phyloP scores from a whole-genome alignment of 495 filamentous ascomycete genomes.

The Lindgomyces ingoldianus region DNA sequence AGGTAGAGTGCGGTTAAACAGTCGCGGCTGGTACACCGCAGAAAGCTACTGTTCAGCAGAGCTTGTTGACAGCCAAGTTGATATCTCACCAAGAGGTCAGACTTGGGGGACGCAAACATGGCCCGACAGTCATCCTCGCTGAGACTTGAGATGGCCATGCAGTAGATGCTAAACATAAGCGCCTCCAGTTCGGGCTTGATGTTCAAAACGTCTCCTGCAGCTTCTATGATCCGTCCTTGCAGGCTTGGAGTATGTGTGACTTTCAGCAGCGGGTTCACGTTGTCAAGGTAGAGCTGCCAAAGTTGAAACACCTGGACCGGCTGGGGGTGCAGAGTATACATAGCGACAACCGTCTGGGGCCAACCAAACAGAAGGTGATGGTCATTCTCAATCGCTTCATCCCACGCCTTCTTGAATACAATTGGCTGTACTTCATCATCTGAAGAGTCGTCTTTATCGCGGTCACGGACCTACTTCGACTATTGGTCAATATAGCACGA shows the following conservation, averaged over 20 bases:
- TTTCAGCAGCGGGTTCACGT: constrained; percentile 40
- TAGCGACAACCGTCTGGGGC: constrained; percentile 44
- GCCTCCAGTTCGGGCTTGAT: constrained; percentile 45
- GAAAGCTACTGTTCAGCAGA: constrained; percentile 50
- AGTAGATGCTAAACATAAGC: constrained; percentile 63
- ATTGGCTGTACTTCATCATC: constrained; percentile 44
- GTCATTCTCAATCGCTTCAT: constrained; percentile 44
- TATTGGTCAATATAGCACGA: constrained; percentile 36
- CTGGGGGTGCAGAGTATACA: constrained; percentile 54
- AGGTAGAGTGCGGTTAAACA: constrained; percentile 61
- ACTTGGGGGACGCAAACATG: constrained; percentile 49
- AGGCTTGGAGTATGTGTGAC: constrained; percentile 39
- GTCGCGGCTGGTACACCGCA: constrained; percentile 54
- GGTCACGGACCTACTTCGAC: constrained; percentile 14
- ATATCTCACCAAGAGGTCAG: constrained; percentile 51
- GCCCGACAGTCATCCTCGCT: constrained; percentile 46
- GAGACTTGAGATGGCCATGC: constrained; percentile 53
- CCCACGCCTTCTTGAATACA: constrained; percentile 50
- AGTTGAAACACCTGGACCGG: constrained; percentile 47
- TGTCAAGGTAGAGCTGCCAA: constrained; percentile 42
- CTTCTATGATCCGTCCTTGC: constrained; percentile 46
- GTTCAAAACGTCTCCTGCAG: constrained; percentile 38
- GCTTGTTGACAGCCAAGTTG: constrained; percentile 60
- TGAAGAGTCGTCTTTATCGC: constrained; percentile 41
- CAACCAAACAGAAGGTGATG: constrained; percentile 57